Evolutionary conservation across 768 basidiomycete genomes (phyloP).

Genomic region (Lentinus brumalis): DNA sequence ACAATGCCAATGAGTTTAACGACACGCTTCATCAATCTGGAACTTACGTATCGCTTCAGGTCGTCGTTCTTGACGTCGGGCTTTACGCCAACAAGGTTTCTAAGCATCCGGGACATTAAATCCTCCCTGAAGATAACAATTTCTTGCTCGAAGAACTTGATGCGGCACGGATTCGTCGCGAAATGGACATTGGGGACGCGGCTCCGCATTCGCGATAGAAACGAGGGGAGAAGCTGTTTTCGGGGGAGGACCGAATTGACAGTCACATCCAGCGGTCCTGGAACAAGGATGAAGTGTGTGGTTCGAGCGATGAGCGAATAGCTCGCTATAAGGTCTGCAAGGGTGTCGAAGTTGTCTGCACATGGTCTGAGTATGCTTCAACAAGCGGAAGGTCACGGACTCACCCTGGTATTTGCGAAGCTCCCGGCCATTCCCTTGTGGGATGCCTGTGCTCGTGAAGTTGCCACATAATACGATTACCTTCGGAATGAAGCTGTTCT

Average conservation of each 20-base stretch:
- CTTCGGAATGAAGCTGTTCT: slow-evolving; percentile 84
- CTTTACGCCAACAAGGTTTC: slow-evolving; percentile 90
- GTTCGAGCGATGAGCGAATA: slow-evolving; percentile 75
- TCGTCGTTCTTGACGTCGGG: slow-evolving; percentile 76
- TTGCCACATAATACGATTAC: slow-evolving; percentile 94
- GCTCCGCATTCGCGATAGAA: slow-evolving; percentile 66
- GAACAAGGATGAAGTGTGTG: slow-evolving; percentile 93
- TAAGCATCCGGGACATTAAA: slow-evolving; percentile 88
- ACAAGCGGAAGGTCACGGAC: background rate
- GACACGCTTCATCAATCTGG: background rate
- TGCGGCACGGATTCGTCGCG: slow-evolving; percentile 88
- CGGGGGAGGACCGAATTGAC: slow-evolving; percentile 82
- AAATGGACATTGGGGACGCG: slow-evolving; percentile 83
- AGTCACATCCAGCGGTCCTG: slow-evolving; percentile 90
- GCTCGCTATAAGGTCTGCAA: slow-evolving; percentile 82
- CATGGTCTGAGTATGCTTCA: background rate
- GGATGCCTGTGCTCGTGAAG: slow-evolving; percentile 83
- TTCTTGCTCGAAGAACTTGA: slow-evolving; percentile 95
- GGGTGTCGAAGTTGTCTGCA: slow-evolving; percentile 81
- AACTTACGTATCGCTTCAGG: slow-evolving; percentile 83
- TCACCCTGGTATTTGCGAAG: slow-evolving; percentile 85
- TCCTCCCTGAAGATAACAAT: slow-evolving; percentile 94
- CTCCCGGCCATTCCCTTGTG: slow-evolving; percentile 75
- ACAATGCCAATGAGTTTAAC: background rate
- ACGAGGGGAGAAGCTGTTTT: slow-evolving; percentile 73